phyloP scores from a whole-genome alignment of 345 rosid genomes.

The Salix exigua region DNA sequence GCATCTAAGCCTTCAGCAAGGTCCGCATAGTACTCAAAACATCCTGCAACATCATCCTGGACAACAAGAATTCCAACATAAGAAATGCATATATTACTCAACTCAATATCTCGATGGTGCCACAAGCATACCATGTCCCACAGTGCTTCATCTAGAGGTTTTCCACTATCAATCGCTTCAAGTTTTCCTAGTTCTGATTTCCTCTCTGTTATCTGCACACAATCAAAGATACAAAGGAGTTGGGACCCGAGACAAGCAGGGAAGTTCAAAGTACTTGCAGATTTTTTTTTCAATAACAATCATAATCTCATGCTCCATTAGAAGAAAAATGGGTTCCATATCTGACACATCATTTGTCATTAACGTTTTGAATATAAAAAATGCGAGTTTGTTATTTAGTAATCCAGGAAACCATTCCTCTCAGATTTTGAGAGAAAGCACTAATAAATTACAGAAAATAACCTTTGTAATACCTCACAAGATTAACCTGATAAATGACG shows the following conservation, averaged over 20 bases:
- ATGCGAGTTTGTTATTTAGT: neutral
- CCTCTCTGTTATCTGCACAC: constrained; percentile 65
- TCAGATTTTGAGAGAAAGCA: neutral
- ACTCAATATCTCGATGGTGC: neutral
- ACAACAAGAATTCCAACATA: constrained; percentile 26
- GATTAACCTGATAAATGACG: neutral
- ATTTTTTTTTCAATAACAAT: neutral
- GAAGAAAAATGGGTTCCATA: neutral
- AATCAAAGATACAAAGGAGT: neutral
- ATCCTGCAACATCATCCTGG: constrained; percentile 96
- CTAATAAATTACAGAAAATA: neutral
- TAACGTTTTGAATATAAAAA: neutral
- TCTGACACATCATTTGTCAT: neutral
- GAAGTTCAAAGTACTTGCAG: neutral
- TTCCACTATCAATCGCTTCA: constrained; percentile 86
- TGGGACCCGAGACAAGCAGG: neutral
- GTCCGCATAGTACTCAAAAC: constrained; percentile 93
- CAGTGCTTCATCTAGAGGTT: constrained; percentile 86
- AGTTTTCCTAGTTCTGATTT: constrained; percentile 74
- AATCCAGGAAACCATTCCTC: neutral
- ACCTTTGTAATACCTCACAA: neutral
- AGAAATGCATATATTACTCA: constrained; percentile 10
- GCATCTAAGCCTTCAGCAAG: constrained; percentile 94
- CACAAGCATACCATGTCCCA: constrained; percentile 74
- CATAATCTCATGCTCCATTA: neutral